phyloP scores from a whole-genome alignment of 371 early-diverging fungal species.

The Sporodiniella umbellata region DNA sequence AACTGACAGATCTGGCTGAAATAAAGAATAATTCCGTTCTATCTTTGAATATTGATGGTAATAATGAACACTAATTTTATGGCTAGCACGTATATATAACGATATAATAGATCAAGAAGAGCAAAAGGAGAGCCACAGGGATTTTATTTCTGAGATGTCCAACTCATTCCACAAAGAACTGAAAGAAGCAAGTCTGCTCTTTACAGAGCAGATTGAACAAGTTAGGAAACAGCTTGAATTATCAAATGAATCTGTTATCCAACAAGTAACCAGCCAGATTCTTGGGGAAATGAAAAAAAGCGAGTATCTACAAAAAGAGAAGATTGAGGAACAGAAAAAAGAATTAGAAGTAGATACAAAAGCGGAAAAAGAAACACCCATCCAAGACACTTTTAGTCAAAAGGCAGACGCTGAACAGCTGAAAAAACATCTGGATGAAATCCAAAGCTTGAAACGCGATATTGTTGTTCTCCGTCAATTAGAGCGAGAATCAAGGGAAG shows the following conservation, averaged over 20 bases:
- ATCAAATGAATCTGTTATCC: constrained; percentile 4
- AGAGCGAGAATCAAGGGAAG: constrained; percentile 52
- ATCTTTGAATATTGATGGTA: constrained; percentile 66
- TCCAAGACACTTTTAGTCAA: too few relatives aligned
- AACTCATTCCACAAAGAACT: constrained; percentile 33
- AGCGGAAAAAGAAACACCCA: constrained; percentile 8
- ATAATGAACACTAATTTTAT: too few relatives aligned
- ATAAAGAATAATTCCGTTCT: constrained; percentile 60
- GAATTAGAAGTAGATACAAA: not conserved
- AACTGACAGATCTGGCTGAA: constrained; percentile 64
- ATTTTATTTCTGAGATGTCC: constrained; percentile 26
- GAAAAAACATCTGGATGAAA: constrained; percentile 25
- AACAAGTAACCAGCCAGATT: not conserved
- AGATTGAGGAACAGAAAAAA: constrained; percentile 75
- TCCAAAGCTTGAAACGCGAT: constrained; percentile 44
- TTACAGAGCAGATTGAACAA: constrained; percentile 33
- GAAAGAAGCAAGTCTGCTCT: constrained; percentile 23
- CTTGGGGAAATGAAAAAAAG: not conserved
- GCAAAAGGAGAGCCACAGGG: constrained; percentile 28
- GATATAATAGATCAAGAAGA: constrained; percentile 14
- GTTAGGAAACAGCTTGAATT: constrained; percentile 32
- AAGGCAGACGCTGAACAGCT: constrained; percentile 5
- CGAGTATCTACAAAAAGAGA: constrained; percentile 73
- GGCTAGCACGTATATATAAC: too few relatives aligned
- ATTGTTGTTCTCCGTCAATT: constrained; percentile 61